These are phyloP conservation scores for Endocarpon pusillum DNA, from an alignment of 495 filamentous ascomycete species.

Conservation along the genomic window DNA sequence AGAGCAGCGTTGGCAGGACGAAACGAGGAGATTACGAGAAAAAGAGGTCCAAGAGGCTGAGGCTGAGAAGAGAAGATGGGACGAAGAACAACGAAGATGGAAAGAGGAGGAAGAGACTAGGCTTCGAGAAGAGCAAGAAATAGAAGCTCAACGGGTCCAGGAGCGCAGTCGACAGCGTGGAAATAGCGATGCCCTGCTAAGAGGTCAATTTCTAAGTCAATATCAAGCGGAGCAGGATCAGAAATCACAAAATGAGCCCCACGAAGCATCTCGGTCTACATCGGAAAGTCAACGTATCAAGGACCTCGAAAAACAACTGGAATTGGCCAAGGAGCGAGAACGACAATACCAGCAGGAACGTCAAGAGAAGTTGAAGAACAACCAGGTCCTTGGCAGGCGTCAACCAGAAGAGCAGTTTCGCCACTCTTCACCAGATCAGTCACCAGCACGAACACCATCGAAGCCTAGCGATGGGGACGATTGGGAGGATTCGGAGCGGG, in stretches of 20 bases:
- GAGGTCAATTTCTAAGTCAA: constrained; percentile 73
- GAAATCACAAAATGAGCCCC: constrained; percentile 2
- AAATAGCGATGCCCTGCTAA: constrained; percentile 46
- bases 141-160: constrained; percentile 44
- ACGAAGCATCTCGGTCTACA: constrained; percentile 16
- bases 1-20: constrained; percentile 64
- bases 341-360: constrained; percentile 68
- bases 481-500: constrained; percentile 55
- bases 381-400: no score
- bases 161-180: constrained; percentile 46
- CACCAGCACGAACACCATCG: constrained; percentile 31
- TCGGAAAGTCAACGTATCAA: constrained; percentile 48
- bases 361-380: no score
- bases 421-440: constrained; percentile 16
- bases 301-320: constrained; percentile 73
- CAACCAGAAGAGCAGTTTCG: constrained; percentile 19
- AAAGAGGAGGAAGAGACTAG: constrained; percentile 64
- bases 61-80: constrained; percentile 66
- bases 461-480: constrained; percentile 51
- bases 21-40: constrained; percentile 48
- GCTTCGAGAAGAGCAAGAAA: constrained; percentile 54
- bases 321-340: constrained; percentile 73
- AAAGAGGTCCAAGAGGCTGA: constrained; percentile 52
- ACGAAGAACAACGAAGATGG: constrained; percentile 71
- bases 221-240: constrained; percentile 44